Evolutionary conservation across 208 protist species (phyloP).

Genomic region (Leishmania lainsoni): DNA sequence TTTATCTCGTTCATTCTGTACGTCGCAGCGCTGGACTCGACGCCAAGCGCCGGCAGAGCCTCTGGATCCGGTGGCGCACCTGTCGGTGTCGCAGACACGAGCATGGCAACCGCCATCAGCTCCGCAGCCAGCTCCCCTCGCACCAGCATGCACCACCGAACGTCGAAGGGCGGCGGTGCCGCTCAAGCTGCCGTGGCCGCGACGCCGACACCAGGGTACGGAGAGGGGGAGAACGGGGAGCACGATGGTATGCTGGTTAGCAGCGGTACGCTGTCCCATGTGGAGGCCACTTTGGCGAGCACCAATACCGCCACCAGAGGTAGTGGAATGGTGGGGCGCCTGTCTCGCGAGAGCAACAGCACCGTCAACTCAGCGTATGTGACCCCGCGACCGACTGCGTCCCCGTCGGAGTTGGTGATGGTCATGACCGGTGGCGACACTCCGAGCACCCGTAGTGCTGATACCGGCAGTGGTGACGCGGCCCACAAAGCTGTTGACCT

Average conservation of each 20-base stretch:
- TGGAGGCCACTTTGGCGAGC: constrained; percentile 20
- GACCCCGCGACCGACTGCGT: constrained; percentile 14
- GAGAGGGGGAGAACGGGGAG: not conserved
- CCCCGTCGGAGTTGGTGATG: constrained; percentile 8
- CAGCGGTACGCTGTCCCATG: constrained; percentile 16
- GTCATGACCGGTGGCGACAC: constrained; percentile 28
- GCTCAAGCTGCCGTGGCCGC: not conserved
- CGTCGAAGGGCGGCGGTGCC: not conserved
- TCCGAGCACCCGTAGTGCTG: not conserved
- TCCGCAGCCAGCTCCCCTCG: constrained; percentile 18
- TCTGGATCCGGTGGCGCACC: constrained; percentile 6
- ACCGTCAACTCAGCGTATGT: not conserved
- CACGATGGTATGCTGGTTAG: not conserved
- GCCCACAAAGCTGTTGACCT: not conserved
- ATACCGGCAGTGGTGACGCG: not conserved
- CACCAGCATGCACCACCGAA: constrained; percentile 8
- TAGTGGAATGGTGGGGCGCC: not conserved
- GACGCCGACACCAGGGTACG: not conserved
- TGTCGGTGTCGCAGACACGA: constrained; percentile 12
- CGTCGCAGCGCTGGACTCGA: constrained; percentile 26
- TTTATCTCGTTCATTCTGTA: constrained; percentile 29
- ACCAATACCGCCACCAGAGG: not conserved
- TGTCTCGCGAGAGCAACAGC: not conserved
- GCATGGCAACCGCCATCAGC: constrained; percentile 16
- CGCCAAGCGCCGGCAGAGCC: not conserved